A percentile compares a stretch with the other conserved stretches of the same genome.
Conservation (phyloP, 306 rosid genomes). For the Glycine latifolia region DNA sequence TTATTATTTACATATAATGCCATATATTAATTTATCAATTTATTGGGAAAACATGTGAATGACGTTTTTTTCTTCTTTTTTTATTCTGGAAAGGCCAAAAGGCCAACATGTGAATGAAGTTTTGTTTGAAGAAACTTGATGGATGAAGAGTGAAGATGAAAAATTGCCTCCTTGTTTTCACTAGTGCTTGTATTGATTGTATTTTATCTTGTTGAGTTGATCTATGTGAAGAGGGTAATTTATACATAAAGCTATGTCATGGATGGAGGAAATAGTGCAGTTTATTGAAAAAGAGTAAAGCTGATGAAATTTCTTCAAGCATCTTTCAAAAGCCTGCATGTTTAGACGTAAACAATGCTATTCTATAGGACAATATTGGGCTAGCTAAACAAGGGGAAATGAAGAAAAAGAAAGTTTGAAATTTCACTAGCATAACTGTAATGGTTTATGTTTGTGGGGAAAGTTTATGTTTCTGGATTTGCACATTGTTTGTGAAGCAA, state of each 20-base stretch:
- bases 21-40: no score
- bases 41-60: no score
- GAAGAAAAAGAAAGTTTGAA: no score
- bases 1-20: no score
- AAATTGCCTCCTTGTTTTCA: background rate
- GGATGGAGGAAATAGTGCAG: background rate
- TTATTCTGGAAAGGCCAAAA: no score
- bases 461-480: background rate
- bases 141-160: background rate
- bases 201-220: background rate
- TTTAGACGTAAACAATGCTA: background rate
- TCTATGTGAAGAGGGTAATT: slow-evolving; percentile 1
- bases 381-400: no score
- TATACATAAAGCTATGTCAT: background rate
- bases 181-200: background rate
- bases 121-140: no score
- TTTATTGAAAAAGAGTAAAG: background rate
- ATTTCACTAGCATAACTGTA: background rate
- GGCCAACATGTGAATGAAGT: no score
- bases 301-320: background rate
- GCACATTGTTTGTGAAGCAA: background rate
- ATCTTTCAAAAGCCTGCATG: background rate
- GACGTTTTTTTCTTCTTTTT: no score
- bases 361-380: background rate
- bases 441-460: background rate